Conservation (phyloP, 2,329 filamentous ascomycete genomes). For the Aspergillus sergii region DNA sequence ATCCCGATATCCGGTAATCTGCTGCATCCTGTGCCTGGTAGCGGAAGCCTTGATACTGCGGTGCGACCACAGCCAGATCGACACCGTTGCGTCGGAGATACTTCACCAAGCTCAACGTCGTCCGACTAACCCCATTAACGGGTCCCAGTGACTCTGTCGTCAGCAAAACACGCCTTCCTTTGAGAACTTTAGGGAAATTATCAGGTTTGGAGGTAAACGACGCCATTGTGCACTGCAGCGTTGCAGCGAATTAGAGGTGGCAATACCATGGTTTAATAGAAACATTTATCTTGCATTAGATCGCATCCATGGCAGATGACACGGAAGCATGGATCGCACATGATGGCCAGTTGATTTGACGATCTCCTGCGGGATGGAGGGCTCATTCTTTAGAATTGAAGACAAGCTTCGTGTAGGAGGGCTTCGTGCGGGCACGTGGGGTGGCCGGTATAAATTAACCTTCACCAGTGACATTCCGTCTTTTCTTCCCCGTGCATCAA, state of each 20-base stretch:
- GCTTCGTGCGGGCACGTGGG: slow-evolving; percentile 15
- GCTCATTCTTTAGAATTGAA: not conserved
- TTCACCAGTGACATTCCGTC: slow-evolving; percentile 10
- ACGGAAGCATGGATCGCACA: not conserved
- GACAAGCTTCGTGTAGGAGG: slow-evolving; percentile 2
- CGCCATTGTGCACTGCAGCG: not conserved
- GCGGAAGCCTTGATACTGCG: slow-evolving; percentile 55
- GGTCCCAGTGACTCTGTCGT: slow-evolving; percentile 73
- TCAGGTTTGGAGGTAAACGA: not conserved
- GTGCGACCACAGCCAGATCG: slow-evolving; percentile 68
- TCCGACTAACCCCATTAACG: slow-evolving; percentile 73
- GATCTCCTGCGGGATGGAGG: slow-evolving; percentile 11
- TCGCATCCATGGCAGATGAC: not conserved
- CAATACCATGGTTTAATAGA: not conserved
- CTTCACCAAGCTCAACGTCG: slow-evolving; percentile 69
- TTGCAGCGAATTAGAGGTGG: not conserved
- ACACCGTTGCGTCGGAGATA: slow-evolving; percentile 67
- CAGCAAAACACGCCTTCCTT: slow-evolving; percentile 64
- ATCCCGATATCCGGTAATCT: slow-evolving; percentile 61
- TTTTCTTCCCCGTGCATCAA: slow-evolving; percentile 14
- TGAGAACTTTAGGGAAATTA: slow-evolving; percentile 50
- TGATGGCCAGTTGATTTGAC: not conserved
- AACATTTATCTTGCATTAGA: not conserved
- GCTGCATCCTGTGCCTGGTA: not conserved
- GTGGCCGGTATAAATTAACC: not conserved